phyloP scores from a whole-genome alignment of 768 basidiomycete species.

The Leccinum fibrillosum region DNA sequence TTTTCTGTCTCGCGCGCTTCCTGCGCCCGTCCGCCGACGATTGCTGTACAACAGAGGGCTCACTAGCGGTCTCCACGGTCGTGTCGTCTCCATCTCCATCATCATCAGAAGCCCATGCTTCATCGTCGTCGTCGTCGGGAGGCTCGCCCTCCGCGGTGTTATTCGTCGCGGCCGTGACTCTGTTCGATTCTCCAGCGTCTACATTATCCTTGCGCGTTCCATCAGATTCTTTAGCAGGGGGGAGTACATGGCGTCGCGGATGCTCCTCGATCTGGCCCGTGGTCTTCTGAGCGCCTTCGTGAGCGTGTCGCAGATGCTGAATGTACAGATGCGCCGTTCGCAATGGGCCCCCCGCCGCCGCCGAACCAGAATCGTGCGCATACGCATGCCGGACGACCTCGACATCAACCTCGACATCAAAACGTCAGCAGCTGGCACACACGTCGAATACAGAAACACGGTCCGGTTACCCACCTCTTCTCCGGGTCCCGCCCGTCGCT shows the following conservation, averaged over 20 bases:
- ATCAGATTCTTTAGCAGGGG: conserved; percentile 12
- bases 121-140: conserved; percentile 34
- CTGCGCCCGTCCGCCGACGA: conserved; percentile 10
- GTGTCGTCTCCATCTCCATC: conserved; percentile 41
- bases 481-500: conserved; percentile 53
- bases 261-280: conserved; percentile 21
- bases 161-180: background rate
- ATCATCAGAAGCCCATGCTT: conserved; percentile 55
- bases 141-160: conserved; percentile 12
- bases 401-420: conserved; percentile 53
- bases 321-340: conserved; percentile 11
- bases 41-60: conserved; percentile 4
- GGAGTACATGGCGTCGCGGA: conserved; percentile 13
- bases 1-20: conserved; percentile 26
- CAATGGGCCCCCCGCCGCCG: background rate
- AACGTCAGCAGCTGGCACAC: conserved; percentile 12
- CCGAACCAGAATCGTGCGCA: background rate
- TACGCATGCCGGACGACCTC: conserved; percentile 52
- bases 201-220: conserved; percentile 6
- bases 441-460: background rate
- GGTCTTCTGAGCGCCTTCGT: conserved; percentile 20
- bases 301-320: conserved; percentile 14
- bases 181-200: background rate
- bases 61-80: background rate
- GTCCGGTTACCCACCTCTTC: conserved; percentile 56